A percentile compares a stretch with the other conserved stretches of the same genome.
phyloP scores from a whole-genome alignment of 257 asterid species.

The Capsicum rhomboideum region DNA sequence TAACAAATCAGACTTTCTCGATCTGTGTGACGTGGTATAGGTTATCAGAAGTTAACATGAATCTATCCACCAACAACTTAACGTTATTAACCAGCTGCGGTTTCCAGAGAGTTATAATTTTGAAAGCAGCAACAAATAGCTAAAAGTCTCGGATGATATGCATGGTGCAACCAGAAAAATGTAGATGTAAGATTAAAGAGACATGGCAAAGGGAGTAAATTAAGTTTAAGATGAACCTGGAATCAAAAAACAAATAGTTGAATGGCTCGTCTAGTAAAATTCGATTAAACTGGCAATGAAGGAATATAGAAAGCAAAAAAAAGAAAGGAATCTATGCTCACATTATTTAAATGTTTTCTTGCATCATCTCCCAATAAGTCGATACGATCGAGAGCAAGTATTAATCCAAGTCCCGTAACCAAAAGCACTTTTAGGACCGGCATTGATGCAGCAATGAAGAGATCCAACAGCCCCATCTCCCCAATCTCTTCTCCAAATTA shows the following conservation, averaged over 20 bases:
- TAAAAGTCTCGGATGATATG: neutral
- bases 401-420: conserved; percentile 69
- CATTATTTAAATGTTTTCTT: conserved; percentile 78
- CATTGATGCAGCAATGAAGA: conserved; percentile 59
- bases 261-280: neutral
- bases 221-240: neutral
- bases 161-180: neutral
- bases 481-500: too few relatives aligned
- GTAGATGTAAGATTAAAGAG: neutral
- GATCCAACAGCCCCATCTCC: conserved; percentile 54
- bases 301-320: too few relatives aligned
- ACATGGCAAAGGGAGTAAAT: neutral
- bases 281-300: too few relatives aligned
- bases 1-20: neutral
- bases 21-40: neutral
- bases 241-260: neutral
- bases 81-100: neutral
- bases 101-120: neutral
- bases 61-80: neutral
- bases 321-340: conserved; percentile 1
- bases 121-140: too few relatives aligned
- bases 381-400: conserved; percentile 51
- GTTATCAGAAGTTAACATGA: neutral
- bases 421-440: conserved; percentile 79
- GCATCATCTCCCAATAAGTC: conserved; percentile 65